Conservation (phyloP, 2,329 filamentous ascomycete species). For the Byssochlamys sp. region DNA sequence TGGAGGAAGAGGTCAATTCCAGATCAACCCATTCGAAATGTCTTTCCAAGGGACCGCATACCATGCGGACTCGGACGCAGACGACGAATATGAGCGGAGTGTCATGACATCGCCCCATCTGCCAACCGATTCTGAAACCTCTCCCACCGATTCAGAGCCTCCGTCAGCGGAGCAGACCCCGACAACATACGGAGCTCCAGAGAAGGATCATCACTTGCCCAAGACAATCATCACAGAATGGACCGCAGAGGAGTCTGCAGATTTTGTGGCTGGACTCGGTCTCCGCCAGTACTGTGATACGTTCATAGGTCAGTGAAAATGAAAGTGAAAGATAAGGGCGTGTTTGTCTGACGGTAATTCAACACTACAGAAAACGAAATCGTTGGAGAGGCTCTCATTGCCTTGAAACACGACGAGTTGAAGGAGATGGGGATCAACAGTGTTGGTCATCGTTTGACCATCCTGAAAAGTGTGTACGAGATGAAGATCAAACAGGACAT, state of each 20-base stretch:
- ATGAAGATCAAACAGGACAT: slow-evolving; percentile 90
- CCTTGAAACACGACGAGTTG: slow-evolving; percentile 80
- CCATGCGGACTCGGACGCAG: slow-evolving; percentile 55
- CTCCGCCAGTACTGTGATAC: slow-evolving; percentile 71
- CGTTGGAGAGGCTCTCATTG: slow-evolving; percentile 79
- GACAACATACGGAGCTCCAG: slow-evolving; percentile 47
- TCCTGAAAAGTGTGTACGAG: slow-evolving; percentile 92
- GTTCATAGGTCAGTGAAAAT: slow-evolving; percentile 61
- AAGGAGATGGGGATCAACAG: slow-evolving; percentile 90
- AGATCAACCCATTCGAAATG: slow-evolving; percentile 19
- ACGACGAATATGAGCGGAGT: slow-evolving; percentile 57
- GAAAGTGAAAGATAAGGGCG: not conserved
- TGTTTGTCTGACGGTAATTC: slow-evolving; percentile 5
- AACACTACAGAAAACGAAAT: slow-evolving; percentile 73
- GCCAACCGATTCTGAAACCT: slow-evolving; percentile 48
- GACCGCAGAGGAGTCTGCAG: slow-evolving; percentile 76
- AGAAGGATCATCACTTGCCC: slow-evolving; percentile 45
- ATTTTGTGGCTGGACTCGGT: slow-evolving; percentile 73
- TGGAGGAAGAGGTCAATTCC: not conserved
- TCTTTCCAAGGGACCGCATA: slow-evolving; percentile 40
- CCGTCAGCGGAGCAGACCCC: slow-evolving; percentile 54
- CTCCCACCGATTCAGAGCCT: slow-evolving; percentile 49
- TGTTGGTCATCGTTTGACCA: slow-evolving; percentile 86
- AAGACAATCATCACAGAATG: slow-evolving; percentile 51
- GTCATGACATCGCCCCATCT: slow-evolving; percentile 49